phyloP scores from a whole-genome alignment of 1,284 basidiomycete species.

The Fomitopsis betulina region DNA sequence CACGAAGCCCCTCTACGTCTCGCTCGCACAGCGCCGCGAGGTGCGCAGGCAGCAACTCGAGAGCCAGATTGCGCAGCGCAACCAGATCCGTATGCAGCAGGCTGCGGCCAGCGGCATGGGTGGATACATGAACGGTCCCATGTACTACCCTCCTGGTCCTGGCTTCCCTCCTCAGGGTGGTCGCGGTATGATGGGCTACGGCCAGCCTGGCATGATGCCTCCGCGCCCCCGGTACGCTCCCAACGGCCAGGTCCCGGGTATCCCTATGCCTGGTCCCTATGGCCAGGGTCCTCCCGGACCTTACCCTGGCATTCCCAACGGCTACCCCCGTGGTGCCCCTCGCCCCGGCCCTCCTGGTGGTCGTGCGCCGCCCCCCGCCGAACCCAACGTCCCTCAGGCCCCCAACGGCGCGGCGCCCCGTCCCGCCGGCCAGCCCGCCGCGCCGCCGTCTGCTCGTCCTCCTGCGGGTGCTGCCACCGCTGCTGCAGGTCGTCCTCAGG shows the following conservation, averaged over 20 bases:
- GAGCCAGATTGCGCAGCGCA: constrained; percentile 96
- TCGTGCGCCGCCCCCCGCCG: too few relatives aligned
- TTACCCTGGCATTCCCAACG: constrained; percentile 55
- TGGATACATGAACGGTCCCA: constrained; percentile 75
- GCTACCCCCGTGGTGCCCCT: constrained; percentile 32
- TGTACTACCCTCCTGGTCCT: constrained; percentile 87
- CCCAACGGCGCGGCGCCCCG: too few relatives aligned
- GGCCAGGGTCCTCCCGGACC: constrained; percentile 64
- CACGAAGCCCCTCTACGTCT: constrained; percentile 97
- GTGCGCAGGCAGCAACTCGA: constrained; percentile 98
- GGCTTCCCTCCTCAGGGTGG: constrained; percentile 77
- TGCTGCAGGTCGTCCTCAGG: too few relatives aligned
- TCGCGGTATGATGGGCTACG: constrained; percentile 81
- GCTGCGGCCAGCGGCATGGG: constrained; percentile 80
- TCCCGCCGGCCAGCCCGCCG: constrained; percentile 35
- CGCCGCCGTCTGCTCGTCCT: too few relatives aligned
- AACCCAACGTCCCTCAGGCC: constrained; percentile 9
- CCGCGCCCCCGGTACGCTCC: constrained; percentile 83
- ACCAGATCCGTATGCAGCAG: constrained; percentile 94
- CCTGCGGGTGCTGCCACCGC: too few relatives aligned
- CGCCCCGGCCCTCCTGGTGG: too few relatives aligned
- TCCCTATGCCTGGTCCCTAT: constrained; percentile 71
- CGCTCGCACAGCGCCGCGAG: constrained; percentile 97
- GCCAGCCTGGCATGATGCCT: constrained; percentile 82
- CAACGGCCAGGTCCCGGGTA: constrained; percentile 70